Percentiles rank a stretch among this genome's conserved stretches.
Conservation (phyloP, 2,329 filamentous ascomycete genomes). For the Tricladium varicosporioides region DNA sequence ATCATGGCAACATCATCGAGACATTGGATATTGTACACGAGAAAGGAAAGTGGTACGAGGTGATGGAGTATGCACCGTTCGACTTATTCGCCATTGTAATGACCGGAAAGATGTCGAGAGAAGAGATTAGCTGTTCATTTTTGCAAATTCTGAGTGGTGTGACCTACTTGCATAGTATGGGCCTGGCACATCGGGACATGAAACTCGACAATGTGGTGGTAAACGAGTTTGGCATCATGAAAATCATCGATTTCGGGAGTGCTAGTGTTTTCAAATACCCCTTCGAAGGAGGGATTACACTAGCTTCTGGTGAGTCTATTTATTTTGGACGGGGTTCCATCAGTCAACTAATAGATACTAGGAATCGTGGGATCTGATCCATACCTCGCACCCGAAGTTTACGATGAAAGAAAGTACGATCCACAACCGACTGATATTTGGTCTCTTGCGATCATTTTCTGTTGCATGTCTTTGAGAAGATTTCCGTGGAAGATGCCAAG, state of each 20-base stretch:
- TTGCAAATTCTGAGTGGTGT: constrained; percentile 94
- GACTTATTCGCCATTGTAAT: constrained; percentile 98
- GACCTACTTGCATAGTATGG: constrained; percentile 92
- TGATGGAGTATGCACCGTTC: constrained; percentile 97
- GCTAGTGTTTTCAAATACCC: constrained; percentile 97
- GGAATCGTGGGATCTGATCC: constrained; percentile 84
- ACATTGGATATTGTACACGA: constrained; percentile 96
- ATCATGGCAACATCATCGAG: constrained; percentile 98
- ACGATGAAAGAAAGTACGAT: constrained; percentile 90
- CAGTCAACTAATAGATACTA: constrained; percentile 34
- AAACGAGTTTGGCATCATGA: constrained; percentile 96
- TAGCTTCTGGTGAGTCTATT: constrained; percentile 67
- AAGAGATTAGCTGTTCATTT: constrained; percentile 88
- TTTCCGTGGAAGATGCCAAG: constrained; percentile 98
- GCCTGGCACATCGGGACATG: constrained; percentile 88
- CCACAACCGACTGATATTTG: constrained; percentile 93
- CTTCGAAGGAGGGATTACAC: constrained; percentile 84
- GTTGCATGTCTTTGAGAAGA: constrained; percentile 92
- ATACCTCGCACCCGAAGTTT: constrained; percentile 95
- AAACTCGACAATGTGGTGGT: constrained; percentile 99
- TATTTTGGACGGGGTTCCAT: constrained; percentile 8
- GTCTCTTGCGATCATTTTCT: constrained; percentile 98
- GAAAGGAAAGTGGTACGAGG: constrained; percentile 92
- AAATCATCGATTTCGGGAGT: constrained; percentile 98
- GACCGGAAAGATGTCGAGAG: constrained; percentile 93